Evolutionary conservation across 1,284 basidiomycete species (phyloP).

Genomic region (Polyporus tsugae): DNA sequence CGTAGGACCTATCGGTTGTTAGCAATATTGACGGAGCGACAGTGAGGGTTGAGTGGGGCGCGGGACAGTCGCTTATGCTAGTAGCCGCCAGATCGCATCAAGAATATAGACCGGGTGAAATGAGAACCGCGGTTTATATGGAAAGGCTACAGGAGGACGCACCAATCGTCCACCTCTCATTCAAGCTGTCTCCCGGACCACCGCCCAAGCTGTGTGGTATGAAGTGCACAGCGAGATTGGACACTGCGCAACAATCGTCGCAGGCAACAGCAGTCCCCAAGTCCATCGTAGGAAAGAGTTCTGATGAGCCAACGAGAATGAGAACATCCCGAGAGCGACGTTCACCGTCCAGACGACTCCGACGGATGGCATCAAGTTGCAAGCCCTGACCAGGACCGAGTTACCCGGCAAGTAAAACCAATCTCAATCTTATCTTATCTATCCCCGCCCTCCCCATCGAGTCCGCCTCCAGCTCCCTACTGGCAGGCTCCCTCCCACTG

Average conservation of each 20-base stretch:
- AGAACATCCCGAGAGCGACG: too few relatives aligned
- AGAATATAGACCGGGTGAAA: neutral
- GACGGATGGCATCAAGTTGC: too few relatives aligned
- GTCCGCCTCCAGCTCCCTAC: too few relatives aligned
- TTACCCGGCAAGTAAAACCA: neutral
- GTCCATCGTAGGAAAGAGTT: too few relatives aligned
- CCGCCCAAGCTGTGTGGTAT: too few relatives aligned
- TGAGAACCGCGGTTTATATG: neutral
- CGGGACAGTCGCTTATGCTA: neutral
- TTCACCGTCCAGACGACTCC: too few relatives aligned
- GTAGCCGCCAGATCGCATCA: conserved; percentile 1
- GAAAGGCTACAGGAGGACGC: neutral
- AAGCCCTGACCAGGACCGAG: too few relatives aligned
- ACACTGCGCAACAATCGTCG: too few relatives aligned
- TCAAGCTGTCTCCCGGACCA: too few relatives aligned
- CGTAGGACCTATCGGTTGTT: neutral
- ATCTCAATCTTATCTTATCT: conserved; percentile 10
- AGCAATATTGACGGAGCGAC: too few relatives aligned
- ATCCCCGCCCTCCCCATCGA: neutral
- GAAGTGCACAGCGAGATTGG: neutral
- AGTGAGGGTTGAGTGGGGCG: neutral
- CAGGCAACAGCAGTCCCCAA: neutral
- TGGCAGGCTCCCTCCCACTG: too few relatives aligned
- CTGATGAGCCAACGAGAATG: too few relatives aligned
- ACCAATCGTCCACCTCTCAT: neutral